Evolutionary conservation across 768 basidiomycete genomes (phyloP).

Genomic region (Russula griseocarnosa): DNA sequence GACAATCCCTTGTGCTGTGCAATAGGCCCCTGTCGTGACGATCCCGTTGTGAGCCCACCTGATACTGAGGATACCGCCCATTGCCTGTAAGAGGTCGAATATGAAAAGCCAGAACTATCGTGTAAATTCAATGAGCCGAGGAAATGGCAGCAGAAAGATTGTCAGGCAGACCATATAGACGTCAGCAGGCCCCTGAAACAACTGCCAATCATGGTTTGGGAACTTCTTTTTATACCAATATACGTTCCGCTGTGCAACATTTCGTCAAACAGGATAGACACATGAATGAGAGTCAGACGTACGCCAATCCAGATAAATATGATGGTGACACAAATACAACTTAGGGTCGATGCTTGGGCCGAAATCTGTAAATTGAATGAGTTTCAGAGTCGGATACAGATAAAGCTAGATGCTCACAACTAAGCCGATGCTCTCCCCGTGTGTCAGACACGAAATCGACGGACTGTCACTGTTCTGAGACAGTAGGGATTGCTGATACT

Average conservation of each 20-base stretch:
- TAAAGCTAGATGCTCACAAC: conserved; percentile 31
- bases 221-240: conserved; percentile 2
- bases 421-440: conserved; percentile 39
- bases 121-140: conserved; percentile 26
- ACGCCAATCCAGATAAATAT: too few species aligned
- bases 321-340: too few species aligned
- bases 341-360: conserved; percentile 31
- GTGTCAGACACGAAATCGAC: conserved; percentile 33
- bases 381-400: not conserved
- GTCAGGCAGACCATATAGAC: conserved; percentile 38
- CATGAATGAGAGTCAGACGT: too few species aligned
- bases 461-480: not conserved
- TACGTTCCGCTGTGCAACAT: conserved; percentile 14
- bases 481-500: not conserved
- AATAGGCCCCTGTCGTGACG: conserved; percentile 36
- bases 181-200: conserved; percentile 40
- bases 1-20: conserved; percentile 39
- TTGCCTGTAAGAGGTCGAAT: conserved; percentile 39
- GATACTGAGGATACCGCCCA: conserved; percentile 39
- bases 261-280: not conserved
- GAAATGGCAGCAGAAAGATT: not conserved
- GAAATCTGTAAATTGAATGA: not conserved
- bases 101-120: conserved; percentile 30
- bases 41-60: conserved; percentile 35
- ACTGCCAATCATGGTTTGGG: conserved; percentile 13